These are phyloP conservation scores for Pseudogymnoascus sp. DNA, from an alignment of 2,329 filamentous ascomycete genomes.

Conservation along the genomic window DNA sequence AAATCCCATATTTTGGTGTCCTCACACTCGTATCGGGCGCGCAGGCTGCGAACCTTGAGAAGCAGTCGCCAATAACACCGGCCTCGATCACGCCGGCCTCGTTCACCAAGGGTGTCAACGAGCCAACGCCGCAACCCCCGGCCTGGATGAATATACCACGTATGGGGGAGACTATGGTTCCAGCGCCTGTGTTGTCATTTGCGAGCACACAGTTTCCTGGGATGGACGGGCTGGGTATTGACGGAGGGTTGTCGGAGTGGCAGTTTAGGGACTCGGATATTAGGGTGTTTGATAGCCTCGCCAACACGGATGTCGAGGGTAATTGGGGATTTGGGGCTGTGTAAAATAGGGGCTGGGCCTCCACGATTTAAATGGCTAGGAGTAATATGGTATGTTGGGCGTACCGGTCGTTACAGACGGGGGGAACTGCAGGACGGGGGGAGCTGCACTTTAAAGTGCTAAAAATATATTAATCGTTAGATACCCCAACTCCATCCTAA, in stretches of 20 bases:
- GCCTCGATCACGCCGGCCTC: neutral
- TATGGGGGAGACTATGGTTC: neutral
- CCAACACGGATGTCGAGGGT: conserved; percentile 25
- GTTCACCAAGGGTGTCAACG: neutral
- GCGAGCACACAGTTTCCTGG: conserved; percentile 12
- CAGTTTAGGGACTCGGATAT: conserved; percentile 21
- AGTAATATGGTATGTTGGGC: neutral
- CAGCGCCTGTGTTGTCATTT: conserved; percentile 19
- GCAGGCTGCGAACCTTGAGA: neutral
- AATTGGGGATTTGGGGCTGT: conserved; percentile 22
- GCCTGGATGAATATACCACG: neutral
- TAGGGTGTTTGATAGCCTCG: conserved; percentile 25
- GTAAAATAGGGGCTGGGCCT: neutral
- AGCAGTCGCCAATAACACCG: neutral
- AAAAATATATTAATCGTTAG: neutral
- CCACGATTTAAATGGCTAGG: neutral
- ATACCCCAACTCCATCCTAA: conserved; percentile 4
- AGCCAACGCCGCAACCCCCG: neutral
- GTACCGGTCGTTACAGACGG: neutral
- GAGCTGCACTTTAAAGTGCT: neutral
- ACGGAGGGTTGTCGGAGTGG: conserved; percentile 15
- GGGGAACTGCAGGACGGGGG: too few species aligned
- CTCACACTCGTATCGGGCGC: conserved; percentile 21
- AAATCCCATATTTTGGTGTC: conserved; percentile 27
- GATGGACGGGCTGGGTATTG: conserved; percentile 9